A percentile compares a stretch with the other conserved stretches of the same genome.
phyloP scores from a whole-genome alignment of 78 protist genomes.

The Pigoraptor vietnamica region DNA sequence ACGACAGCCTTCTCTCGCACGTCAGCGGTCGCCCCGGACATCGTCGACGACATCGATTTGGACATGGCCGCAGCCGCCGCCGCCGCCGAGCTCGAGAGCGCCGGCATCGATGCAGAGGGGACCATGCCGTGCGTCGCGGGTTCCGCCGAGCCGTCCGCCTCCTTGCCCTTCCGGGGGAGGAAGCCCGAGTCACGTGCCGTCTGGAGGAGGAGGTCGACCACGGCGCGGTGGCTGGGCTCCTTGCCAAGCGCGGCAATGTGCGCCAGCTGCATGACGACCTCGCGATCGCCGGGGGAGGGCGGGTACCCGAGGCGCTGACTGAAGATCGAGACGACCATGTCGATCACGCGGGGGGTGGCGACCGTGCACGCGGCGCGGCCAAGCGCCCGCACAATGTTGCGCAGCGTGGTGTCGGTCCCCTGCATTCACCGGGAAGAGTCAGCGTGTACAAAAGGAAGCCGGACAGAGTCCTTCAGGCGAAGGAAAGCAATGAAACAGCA shows the following conservation, averaged over 20 bases:
- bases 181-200: not conserved
- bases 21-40: not conserved
- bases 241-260: not conserved
- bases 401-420: not conserved
- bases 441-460: too few relatives aligned
- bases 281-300: not conserved
- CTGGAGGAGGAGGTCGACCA: not conserved
- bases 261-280: not conserved
- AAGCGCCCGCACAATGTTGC: not conserved
- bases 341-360: not conserved
- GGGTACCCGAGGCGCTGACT: not conserved
- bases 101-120: not conserved
- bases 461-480: too few relatives aligned
- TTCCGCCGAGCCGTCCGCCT: not conserved
- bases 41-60: not conserved
- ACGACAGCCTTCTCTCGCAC: not conserved
- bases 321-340: not conserved
- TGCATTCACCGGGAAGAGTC: too few relatives aligned
- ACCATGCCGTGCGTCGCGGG: not conserved
- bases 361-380: not conserved
- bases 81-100: not conserved
- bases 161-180: not conserved
- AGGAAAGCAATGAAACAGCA: too few relatives aligned
- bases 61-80: not conserved
- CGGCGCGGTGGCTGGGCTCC: not conserved